phyloP scores from a whole-genome alignment of 2,329 filamentous ascomycete genomes.

The Trichoderma atrobrunneum region DNA sequence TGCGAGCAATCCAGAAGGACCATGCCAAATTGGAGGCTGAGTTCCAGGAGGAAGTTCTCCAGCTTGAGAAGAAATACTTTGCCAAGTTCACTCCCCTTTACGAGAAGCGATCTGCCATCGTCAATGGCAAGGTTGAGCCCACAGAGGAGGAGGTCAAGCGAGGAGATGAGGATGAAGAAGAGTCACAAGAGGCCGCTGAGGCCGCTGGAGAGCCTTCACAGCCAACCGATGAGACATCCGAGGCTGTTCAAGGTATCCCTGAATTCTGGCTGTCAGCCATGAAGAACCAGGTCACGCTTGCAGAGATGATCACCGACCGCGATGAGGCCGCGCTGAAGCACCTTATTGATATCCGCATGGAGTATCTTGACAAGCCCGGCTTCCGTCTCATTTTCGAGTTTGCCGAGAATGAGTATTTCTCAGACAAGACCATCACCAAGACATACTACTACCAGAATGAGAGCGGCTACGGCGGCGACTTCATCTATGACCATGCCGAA shows the following conservation, averaged over 20 bases:
- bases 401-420: constrained; percentile 91
- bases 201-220: constrained; percentile 55
- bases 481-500: constrained; percentile 99
- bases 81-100: constrained; percentile 98
- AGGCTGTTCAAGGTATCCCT: constrained; percentile 74
- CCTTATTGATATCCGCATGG: constrained; percentile 93
- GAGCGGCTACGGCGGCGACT: constrained; percentile 96
- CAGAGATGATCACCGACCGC: constrained; percentile 97
- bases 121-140: constrained; percentile 85
- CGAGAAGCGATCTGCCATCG: constrained; percentile 86
- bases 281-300: constrained; percentile 98
- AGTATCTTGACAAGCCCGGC: constrained; percentile 96
- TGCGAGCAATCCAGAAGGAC: constrained; percentile 98
- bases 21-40: constrained; percentile 97
- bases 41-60: constrained; percentile 97
- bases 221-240: constrained; percentile 56
- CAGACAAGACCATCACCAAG: constrained; percentile 95
- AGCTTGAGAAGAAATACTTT: constrained; percentile 99
- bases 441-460: constrained; percentile 99
- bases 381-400: constrained; percentile 99
- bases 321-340: constrained; percentile 92
- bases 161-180: constrained; percentile 76
- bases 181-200: constrained; percentile 66
- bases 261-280: constrained; percentile 99
- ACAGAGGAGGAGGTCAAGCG: constrained; percentile 82